Percentiles rank a stretch among this genome's conserved stretches.
Conservation (phyloP, 1,284 basidiomycete species). For the Caloboletus inedulis region DNA sequence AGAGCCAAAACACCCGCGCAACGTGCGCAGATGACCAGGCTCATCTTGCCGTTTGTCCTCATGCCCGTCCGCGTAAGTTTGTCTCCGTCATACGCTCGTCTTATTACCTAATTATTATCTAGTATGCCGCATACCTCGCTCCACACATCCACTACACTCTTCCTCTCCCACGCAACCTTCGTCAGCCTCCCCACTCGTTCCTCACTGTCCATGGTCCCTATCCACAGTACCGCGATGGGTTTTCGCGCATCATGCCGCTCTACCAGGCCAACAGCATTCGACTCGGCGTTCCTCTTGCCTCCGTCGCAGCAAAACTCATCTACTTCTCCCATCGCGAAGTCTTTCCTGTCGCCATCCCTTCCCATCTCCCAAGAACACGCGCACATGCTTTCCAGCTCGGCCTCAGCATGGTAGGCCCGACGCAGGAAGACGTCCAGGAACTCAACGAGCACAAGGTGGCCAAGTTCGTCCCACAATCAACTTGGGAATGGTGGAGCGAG, state of each 20-base stretch:
- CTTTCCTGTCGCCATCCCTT: constrained; percentile 43
- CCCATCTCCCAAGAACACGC: constrained; percentile 46
- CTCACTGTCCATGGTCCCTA: constrained; percentile 52
- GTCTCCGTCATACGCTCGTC: neutral
- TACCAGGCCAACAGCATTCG: constrained; percentile 38
- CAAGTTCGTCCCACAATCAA: constrained; percentile 23
- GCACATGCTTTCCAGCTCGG: constrained; percentile 38
- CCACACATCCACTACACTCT: constrained; percentile 59
- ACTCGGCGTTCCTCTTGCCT: constrained; percentile 48
- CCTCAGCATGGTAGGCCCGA: constrained; percentile 38
- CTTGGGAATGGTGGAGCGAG: constrained; percentile 37
- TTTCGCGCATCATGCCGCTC: constrained; percentile 32
- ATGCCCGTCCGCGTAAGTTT: constrained; percentile 47
- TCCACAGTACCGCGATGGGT: constrained; percentile 50
- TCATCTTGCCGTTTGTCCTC: constrained; percentile 58
- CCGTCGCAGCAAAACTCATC: constrained; percentile 58
- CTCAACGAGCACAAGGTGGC: constrained; percentile 45
- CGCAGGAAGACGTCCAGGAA: constrained; percentile 59
- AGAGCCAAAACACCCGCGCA: constrained; percentile 37
- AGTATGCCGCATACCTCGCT: constrained; percentile 57
- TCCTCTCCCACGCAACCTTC: constrained; percentile 37
- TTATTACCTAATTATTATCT: constrained; percentile 8
- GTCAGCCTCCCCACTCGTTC: constrained; percentile 37
- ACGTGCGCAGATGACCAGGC: constrained; percentile 45
- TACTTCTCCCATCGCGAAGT: constrained; percentile 59